A percentile compares a stretch with the other conserved stretches of the same genome.
Conservation (phyloP, 192 early-diverging fungal species). For the Backusella parvicylindrica region DNA sequence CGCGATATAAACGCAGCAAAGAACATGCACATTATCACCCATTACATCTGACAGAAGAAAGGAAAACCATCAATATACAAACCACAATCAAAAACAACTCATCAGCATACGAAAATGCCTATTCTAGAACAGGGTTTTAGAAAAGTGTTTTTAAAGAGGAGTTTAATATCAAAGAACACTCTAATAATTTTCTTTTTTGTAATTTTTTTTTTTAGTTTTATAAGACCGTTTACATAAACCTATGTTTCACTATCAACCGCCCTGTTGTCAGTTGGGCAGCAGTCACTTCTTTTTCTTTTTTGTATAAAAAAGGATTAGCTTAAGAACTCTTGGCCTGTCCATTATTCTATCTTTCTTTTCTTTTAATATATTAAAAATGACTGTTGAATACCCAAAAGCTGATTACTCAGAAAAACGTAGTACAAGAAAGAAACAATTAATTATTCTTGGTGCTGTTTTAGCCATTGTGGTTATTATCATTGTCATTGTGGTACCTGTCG, state of each 20-base stretch:
- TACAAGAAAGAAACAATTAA: not conserved
- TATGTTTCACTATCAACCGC: not conserved
- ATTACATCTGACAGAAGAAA: too few relatives aligned
- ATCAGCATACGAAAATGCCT: too few relatives aligned
- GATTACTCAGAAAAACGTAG: not conserved
- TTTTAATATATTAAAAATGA: not conserved
- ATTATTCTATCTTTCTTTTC: not conserved
- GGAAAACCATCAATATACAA: too few relatives aligned
- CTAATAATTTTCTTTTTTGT: too few relatives aligned
- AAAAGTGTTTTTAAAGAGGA: too few relatives aligned
- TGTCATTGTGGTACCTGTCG: conserved; percentile 14
- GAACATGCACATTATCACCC: too few relatives aligned
- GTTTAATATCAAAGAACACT: too few relatives aligned
- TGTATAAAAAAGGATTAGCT: not conserved
- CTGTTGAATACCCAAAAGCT: not conserved
- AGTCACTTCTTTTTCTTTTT: not conserved
- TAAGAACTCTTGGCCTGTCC: not conserved
- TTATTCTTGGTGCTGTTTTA: not conserved
- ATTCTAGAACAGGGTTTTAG: too few relatives aligned
- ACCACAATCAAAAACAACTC: too few relatives aligned
- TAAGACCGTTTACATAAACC: not conserved
- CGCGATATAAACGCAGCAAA: too few relatives aligned
- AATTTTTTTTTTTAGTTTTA: too few relatives aligned
- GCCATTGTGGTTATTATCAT: not conserved
- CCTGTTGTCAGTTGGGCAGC: not conserved